Evolutionary conservation across 805 yeast genomes (phyloP).

Genomic region (Myxozyma lipomycoides): DNA sequence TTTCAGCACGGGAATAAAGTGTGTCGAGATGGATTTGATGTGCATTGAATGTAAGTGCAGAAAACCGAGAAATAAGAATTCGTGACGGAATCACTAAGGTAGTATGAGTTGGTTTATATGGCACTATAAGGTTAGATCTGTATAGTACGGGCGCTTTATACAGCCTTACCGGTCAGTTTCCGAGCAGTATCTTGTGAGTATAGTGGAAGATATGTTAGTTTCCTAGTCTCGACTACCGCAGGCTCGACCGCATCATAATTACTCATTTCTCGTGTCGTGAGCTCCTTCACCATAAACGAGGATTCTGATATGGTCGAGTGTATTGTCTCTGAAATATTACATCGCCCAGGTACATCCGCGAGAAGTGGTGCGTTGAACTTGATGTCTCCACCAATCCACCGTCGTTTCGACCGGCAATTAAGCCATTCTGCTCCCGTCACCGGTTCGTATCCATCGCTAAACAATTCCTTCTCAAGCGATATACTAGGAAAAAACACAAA

Average conservation of each 20-base stretch:
- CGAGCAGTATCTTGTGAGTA: background rate
- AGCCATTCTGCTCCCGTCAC: constrained; percentile 1
- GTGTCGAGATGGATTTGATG: constrained; percentile 78
- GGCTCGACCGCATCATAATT: background rate
- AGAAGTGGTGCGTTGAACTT: background rate
- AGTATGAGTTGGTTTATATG: background rate
- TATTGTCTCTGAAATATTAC: too few relatives aligned
- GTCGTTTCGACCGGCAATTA: constrained; percentile 7
- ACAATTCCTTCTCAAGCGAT: constrained; percentile 7
- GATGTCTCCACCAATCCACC: constrained; percentile 25
- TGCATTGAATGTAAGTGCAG: constrained; percentile 74
- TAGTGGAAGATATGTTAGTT: background rate
- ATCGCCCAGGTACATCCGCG: background rate
- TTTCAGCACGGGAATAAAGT: constrained; percentile 55
- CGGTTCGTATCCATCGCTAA: constrained; percentile 21
- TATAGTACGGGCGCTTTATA: too few relatives aligned
- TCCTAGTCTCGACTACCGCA: background rate
- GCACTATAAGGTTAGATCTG: background rate
- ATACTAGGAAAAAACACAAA: constrained; percentile 18
- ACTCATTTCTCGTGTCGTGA: background rate
- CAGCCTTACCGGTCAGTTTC: background rate
- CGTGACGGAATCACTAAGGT: constrained; percentile 19
- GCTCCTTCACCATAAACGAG: too few relatives aligned
- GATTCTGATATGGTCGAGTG: too few relatives aligned
- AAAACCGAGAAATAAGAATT: constrained; percentile 40